A percentile compares a stretch with the other conserved stretches of the same genome.
Conservation (phyloP, 371 early-diverging fungal species). For the Smittium culicis region DNA sequence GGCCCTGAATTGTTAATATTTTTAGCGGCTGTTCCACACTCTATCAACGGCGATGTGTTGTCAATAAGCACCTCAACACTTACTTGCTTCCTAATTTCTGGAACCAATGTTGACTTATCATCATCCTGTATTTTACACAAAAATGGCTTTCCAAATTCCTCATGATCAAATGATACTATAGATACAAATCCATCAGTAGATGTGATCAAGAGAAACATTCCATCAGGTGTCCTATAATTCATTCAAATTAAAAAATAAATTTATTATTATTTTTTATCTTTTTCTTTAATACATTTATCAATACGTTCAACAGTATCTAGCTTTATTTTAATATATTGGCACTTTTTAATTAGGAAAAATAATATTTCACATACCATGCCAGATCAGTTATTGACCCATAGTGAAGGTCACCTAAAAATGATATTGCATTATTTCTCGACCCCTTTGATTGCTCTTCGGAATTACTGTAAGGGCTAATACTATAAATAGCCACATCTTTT, state of each 20-base stretch:
- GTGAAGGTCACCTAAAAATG: constrained; percentile 61
- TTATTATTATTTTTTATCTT: no score
- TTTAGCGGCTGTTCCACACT: no score
- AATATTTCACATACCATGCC: constrained; percentile 44
- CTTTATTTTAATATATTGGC: constrained; percentile 1
- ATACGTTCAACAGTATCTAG: no score
- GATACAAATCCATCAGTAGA: constrained; percentile 86
- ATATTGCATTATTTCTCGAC: background rate
- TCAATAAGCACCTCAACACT: background rate
- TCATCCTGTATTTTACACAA: background rate
- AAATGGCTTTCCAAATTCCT: constrained; percentile 12
- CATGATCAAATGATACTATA: constrained; percentile 53
- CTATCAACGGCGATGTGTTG: background rate
- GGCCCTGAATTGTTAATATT: no score
- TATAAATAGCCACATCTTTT: constrained; percentile 66
- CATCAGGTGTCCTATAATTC: constrained; percentile 45
- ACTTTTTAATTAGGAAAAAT: background rate
- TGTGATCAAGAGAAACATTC: constrained; percentile 51
- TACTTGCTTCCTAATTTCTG: background rate
- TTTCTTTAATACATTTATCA: no score
- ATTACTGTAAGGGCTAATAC: constrained; percentile 39
- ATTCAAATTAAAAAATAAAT: no score
- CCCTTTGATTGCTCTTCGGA: constrained; percentile 32
- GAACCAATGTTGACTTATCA: background rate
- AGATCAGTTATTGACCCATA: constrained; percentile 80